A percentile compares a stretch with the other conserved stretches of the same genome.
Conservation (phyloP, 2,329 filamentous ascomycete genomes). For the Aspergillus sp. region DNA sequence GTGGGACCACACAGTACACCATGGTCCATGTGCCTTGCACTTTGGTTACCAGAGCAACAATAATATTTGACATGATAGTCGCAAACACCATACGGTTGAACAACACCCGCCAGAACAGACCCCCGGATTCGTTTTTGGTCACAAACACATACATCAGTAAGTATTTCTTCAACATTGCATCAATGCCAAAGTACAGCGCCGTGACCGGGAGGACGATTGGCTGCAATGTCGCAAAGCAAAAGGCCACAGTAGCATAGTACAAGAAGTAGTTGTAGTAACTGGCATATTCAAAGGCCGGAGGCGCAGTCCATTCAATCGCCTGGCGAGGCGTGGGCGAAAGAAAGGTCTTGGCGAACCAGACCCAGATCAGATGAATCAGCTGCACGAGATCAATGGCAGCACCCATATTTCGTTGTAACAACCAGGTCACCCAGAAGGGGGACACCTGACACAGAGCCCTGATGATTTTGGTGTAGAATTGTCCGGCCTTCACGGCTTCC, state of each 20-base stretch:
- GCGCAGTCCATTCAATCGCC: constrained; percentile 87
- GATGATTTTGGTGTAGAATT: constrained; percentile 63
- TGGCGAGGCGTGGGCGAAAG: constrained; percentile 83
- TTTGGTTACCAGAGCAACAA: constrained; percentile 73
- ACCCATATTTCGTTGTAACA: constrained; percentile 87
- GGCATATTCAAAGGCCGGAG: constrained; percentile 88
- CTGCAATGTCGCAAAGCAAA: constrained; percentile 81
- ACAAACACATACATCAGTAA: constrained; percentile 89
- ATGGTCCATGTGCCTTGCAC: constrained; percentile 62
- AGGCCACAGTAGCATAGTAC: constrained; percentile 84
- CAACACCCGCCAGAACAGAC: constrained; percentile 83
- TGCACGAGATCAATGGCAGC: constrained; percentile 93
- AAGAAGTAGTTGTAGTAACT: constrained; percentile 98
- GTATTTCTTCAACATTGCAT: constrained; percentile 92
- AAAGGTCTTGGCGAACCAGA: constrained; percentile 80
- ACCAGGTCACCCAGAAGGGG: constrained; percentile 89
- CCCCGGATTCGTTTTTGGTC: constrained; percentile 94
- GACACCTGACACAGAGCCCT: constrained; percentile 75
- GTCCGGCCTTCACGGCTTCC: constrained; percentile 60
- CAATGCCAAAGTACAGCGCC: constrained; percentile 82
- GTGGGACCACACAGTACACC: constrained; percentile 66
- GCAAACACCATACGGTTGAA: constrained; percentile 92
- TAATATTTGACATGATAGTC: constrained; percentile 69
- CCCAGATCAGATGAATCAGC: constrained; percentile 75
- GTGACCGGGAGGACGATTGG: constrained; percentile 82